phyloP scores from a whole-genome alignment of 192 early-diverging fungal genomes.

The Spinellus fusiger region DNA sequence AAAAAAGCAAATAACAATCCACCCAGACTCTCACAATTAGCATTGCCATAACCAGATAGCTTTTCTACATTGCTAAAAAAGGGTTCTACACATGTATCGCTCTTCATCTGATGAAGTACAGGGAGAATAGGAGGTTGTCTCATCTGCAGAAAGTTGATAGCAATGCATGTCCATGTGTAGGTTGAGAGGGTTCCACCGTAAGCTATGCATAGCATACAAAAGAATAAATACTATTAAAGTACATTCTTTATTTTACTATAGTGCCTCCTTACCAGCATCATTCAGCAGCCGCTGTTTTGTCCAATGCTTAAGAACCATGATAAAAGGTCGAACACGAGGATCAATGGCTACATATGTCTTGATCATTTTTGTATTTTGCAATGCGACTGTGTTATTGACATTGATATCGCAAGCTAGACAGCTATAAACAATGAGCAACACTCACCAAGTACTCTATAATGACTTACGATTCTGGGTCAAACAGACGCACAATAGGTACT shows the following conservation, averaged over 20 bases:
- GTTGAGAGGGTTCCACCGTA: slow-evolving; percentile 91
- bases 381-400: slow-evolving; percentile 86
- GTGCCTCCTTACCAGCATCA: slow-evolving; percentile 62
- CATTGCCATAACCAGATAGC: slow-evolving; percentile 58
- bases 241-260: background rate
- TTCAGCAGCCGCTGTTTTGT: slow-evolving; percentile 78
- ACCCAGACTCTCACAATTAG: slow-evolving; percentile 74
- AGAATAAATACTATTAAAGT: slow-evolving; percentile 1
- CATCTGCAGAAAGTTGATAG: slow-evolving; percentile 89
- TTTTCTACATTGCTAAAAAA: slow-evolving; percentile 69
- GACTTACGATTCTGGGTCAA: slow-evolving; percentile 80
- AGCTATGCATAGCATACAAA: slow-evolving; percentile 39
- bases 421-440: slow-evolving; percentile 27
- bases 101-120: slow-evolving; percentile 59
- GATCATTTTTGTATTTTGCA: slow-evolving; percentile 87
- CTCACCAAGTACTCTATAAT: background rate
- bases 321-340: slow-evolving; percentile 79
- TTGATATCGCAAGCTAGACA: slow-evolving; percentile 85
- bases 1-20: slow-evolving; percentile 84
- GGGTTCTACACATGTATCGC: slow-evolving; percentile 54
- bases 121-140: slow-evolving; percentile 87
- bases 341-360: slow-evolving; percentile 86
- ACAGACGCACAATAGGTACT: slow-evolving; percentile 90
- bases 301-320: slow-evolving; percentile 95
- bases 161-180: slow-evolving; percentile 93